phyloP scores from a whole-genome alignment of 768 basidiomycete genomes.

The Leccinum truebloodii region DNA sequence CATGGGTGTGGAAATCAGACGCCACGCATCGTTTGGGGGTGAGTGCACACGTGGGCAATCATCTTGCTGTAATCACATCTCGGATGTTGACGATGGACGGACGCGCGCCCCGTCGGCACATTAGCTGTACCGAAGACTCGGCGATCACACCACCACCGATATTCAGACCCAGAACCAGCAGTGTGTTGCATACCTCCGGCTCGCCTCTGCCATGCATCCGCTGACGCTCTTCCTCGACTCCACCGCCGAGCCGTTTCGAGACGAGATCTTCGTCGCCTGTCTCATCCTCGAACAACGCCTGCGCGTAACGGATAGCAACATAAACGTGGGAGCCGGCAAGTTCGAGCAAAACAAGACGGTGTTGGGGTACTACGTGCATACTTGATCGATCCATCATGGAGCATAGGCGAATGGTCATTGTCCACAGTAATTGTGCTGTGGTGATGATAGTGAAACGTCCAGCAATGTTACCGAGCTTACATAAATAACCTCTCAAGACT shows the following conservation, averaged over 20 bases:
- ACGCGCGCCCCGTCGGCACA: neutral
- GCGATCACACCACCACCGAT: neutral
- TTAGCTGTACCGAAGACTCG: conserved; percentile 10
- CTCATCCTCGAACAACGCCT: conserved; percentile 20
- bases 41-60: neutral
- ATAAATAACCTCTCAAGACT: neutral
- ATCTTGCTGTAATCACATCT: neutral
- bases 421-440: neutral
- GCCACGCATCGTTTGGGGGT: conserved; percentile 12
- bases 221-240: conserved; percentile 13
- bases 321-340: conserved; percentile 10
- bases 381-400: neutral
- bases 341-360: conserved; percentile 14
- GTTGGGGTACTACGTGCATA: conserved; percentile 9
- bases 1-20: conserved; percentile 18
- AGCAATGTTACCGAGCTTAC: neutral
- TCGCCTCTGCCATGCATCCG: conserved; percentile 2
- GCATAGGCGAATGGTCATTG: neutral
- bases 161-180: neutral
- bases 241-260: conserved; percentile 7
- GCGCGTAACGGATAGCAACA: conserved; percentile 11
- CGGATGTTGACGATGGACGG: neutral
- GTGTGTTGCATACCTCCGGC: conserved; percentile 15
- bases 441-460: neutral
- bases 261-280: conserved; percentile 16